phyloP scores from a whole-genome alignment of 371 early-diverging fungal genomes.

The Apophysomyces variabilis region DNA sequence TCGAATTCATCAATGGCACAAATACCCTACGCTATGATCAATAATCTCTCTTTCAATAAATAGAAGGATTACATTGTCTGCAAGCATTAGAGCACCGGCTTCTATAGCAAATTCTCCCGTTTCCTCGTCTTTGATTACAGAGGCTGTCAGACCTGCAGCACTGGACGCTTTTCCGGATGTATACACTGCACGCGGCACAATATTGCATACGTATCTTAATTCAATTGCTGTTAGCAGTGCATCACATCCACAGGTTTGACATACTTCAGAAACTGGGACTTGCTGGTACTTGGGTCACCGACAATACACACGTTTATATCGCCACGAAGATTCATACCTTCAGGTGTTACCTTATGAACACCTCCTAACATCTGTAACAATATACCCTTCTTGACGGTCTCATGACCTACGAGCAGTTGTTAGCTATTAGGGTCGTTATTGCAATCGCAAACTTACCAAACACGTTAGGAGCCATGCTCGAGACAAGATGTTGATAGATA shows the following conservation, averaged over 20 bases:
- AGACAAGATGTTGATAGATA: constrained; percentile 77
- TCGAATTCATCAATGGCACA: constrained; percentile 99
- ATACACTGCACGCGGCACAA: constrained; percentile 95
- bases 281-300: constrained; percentile 99
- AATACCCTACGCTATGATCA: constrained; percentile 75
- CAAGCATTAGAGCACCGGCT: constrained; percentile 99
- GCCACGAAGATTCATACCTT: constrained; percentile 96
- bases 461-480: constrained; percentile 95
- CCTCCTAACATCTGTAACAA: constrained; percentile 97
- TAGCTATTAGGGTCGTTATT: not conserved
- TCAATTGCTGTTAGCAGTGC: not conserved
- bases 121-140: constrained; percentile 98
- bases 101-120: constrained; percentile 99
- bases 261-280: constrained; percentile 97
- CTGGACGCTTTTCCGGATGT: constrained; percentile 99
- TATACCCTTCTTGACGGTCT: constrained; percentile 97
- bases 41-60: not conserved
- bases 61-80: constrained; percentile 85
- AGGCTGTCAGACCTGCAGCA: constrained; percentile 99
- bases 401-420: constrained; percentile 67
- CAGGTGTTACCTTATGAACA: constrained; percentile 92
- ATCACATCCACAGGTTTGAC: constrained; percentile 9
- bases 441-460: constrained; percentile 65
- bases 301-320: constrained; percentile 99
- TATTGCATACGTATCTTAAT: constrained; percentile 77